Base-by-base conservation (phyloP, 345 rosid genomes). In the Bruguiera parviflora region DNA sequence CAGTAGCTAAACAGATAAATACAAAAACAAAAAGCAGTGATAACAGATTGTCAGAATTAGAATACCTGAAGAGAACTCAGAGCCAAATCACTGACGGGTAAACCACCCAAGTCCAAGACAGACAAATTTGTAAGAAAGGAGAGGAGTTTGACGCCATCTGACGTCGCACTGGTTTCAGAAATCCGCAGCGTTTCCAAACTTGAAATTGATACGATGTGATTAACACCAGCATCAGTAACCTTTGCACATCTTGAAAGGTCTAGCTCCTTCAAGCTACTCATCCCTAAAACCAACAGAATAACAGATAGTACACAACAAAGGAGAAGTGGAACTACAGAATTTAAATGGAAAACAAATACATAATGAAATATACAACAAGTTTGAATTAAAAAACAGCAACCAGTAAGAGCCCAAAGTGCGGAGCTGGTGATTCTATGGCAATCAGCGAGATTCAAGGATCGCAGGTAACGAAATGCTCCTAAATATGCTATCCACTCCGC, bases 401-500 rank as follows among this genome's bases (percentile, higher is more conserved):
- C 97, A 70, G 86, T 64, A 58, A 92, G 73, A 61, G 96, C 69
- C 96, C 96, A 95, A 67, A 95, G 73, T 3, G 96, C 80, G 51
- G 92, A 87, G 70, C 81, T 84, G 35, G 80, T 88, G 78, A 92
- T 82, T 75, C 83, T 84, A 28, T 52, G 81, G 77, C 99, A 88
- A 79, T 81, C 91, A 1, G 96, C 86, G 58, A 91, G 80, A 67
- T 81, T 86, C 66, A 95, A 78, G 37, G 77, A 78, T 10, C 73
- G 75, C 56, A 94, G 74, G 78, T 77, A 78, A 53, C 76, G 84
- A 35, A 88, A 94, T n/a, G 92, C 92, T 53, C 93, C 98, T 68
- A 91, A 58, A 74, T 89, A 94, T 0, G 95, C 97, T 87, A 86
- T 82, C 99, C 99, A 95, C 78, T 95, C 99, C 0, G 85, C 96